A percentile compares a stretch with the other conserved stretches of the same genome.
These are phyloP conservation scores for Saturnispora hagleri DNA, from an alignment of 805 yeast genomes.

Conservation along the genomic window DNA sequence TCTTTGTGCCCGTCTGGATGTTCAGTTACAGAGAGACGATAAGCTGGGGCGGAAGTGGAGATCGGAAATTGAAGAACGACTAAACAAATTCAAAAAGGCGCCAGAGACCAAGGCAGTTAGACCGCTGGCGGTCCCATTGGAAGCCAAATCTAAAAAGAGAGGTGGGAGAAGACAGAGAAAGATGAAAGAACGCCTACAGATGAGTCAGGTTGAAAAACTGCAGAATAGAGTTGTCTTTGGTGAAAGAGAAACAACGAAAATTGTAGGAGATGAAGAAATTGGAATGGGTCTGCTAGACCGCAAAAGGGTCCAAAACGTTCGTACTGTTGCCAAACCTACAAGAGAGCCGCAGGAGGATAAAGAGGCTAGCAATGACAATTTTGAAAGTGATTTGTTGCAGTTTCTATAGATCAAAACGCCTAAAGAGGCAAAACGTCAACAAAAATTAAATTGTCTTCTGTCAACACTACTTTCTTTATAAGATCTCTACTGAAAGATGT, in stretches of 20 bases:
- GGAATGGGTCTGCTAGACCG: constrained; percentile 68
- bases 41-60: constrained; percentile 49
- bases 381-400: constrained; percentile 1
- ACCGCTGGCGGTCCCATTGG: constrained; percentile 66
- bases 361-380: constrained; percentile 3
- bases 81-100: constrained; percentile 68
- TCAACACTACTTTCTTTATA: neutral
- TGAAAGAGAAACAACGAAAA: constrained; percentile 50
- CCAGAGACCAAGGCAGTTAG: constrained; percentile 64
- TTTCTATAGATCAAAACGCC: neutral
- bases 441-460: neutral
- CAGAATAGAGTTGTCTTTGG: constrained; percentile 85
- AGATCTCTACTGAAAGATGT: constrained; percentile 13
- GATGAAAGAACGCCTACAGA: constrained; percentile 68
- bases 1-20: constrained; percentile 76
- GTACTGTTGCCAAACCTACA: constrained; percentile 9
- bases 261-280: constrained; percentile 69
- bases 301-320: constrained; percentile 14
- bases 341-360: constrained; percentile 9
- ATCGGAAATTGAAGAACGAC: constrained; percentile 48
- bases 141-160: constrained; percentile 67
- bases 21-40: constrained; percentile 28
- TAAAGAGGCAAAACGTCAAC: constrained; percentile 13
- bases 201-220: constrained; percentile 73
- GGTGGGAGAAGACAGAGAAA: constrained; percentile 80